These are phyloP conservation scores for Pythium coloratum DNA, from an alignment of 352 stramenopile species.

Conservation along the genomic window DNA sequence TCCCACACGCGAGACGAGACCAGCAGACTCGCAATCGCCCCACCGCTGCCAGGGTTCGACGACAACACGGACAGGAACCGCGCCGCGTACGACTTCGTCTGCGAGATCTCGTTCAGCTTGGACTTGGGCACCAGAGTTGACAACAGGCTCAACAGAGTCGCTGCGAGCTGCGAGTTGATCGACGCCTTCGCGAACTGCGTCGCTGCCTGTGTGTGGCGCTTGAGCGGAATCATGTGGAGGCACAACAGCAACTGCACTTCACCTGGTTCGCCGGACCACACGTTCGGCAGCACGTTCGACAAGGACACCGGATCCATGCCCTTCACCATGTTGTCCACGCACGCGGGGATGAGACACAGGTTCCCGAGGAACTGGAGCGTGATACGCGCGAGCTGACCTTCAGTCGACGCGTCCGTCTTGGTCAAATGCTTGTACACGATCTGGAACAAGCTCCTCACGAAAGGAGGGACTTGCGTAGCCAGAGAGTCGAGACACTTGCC, in stretches of 20 bases:
- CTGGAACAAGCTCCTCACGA: constrained; percentile 84
- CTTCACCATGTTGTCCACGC: constrained; percentile 87
- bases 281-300: constrained; percentile 65
- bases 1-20: constrained; percentile 83
- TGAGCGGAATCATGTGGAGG: constrained; percentile 87
- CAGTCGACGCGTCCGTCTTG: constrained; percentile 75
- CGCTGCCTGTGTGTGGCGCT: constrained; percentile 82
- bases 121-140: constrained; percentile 81
- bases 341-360: constrained; percentile 82
- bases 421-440: constrained; percentile 83
- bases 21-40: constrained; percentile 77
- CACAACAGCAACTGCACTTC: constrained; percentile 84
- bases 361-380: constrained; percentile 83
- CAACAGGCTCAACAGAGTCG: constrained; percentile 78
- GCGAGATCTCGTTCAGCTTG: constrained; percentile 71
- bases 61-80: constrained; percentile 82
- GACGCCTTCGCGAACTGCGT: constrained; percentile 83
- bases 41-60: constrained; percentile 82
- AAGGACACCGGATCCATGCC: constrained; percentile 82
- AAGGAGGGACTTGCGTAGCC: constrained; percentile 72
- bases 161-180: constrained; percentile 76
- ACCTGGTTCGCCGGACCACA: constrained; percentile 77
- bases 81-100: constrained; percentile 83
- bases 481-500: constrained; percentile 76
- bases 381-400: constrained; percentile 76